Evolutionary conservation across 805 yeast species (phyloP), one percentile per base, ranked within the genome.

Genomic region (Candida arabinofermentans): DNA sequence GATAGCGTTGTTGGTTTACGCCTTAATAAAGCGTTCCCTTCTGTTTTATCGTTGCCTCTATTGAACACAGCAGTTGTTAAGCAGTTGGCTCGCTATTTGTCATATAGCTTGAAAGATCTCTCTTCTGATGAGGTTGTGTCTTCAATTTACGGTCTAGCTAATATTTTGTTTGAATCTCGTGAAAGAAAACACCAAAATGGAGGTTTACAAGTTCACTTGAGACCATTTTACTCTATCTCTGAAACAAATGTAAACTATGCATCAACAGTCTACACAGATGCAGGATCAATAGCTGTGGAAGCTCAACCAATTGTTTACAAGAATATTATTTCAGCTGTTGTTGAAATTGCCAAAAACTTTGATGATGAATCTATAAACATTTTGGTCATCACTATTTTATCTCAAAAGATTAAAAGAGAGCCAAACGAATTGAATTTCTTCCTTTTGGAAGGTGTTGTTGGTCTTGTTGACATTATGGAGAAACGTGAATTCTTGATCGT

Each of bases 51-150:
- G 0, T 70, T 79, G 39, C 77, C 79, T 10, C 66, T 72, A 14
- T 70, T 84, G 40, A 54, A 69, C 7, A 49, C 67, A 4, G 60
- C 57, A 0, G 66, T 75, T 33, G 81, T 88, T 30, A 58, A 67
- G 35, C 64, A 67, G 5, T 72, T 82, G 2, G 74, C 93, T 1
- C 61, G 65, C 40, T 65, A 77, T 27, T 75, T 89, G 29, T 84
- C 90, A 0, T 60, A 74, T 37, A 88, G 90, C 3, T 68, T 86
- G 50, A 76, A 74, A 42, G 75, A 78, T 8, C 67, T 85, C 40
- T 77, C 89, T 16, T 91, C 88, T 55, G 96, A 89, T 57, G 78
- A 86, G 1, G 81, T 85, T 18, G 86, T 89, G 8, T 82, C 96
- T 7, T 76, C 91, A 1, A 79, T 93, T 39, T 93, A 93, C 63